Base-by-base conservation (phyloP, 1,284 basidiomycete species). In the Irpex sp. region DNA sequence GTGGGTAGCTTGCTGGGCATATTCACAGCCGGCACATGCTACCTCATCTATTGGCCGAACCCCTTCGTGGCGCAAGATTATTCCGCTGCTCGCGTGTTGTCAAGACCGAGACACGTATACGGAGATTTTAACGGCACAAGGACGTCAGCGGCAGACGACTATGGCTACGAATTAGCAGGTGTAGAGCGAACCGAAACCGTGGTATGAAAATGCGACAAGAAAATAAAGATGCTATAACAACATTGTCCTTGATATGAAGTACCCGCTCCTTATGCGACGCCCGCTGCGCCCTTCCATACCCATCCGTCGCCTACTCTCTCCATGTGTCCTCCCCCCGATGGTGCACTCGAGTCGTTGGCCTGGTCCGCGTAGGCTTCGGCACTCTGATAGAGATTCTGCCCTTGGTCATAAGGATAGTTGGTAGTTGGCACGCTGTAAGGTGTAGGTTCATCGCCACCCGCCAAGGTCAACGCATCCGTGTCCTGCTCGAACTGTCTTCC, bases 271-370 rank as follows among this genome's bases (percentile, higher is more conserved):
- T 51, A 65, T 61, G 67, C 64, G 58, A 89, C 33, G n/a, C 53
- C 53, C 6, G 53, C 53, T 13, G 53, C 19, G 7, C n/a, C 53
- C n/a, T 31, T 33, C 53, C 53, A 91, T 63, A 88, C 75, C 90
- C 89, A 90, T 69, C 82, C 84, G 72, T 87, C 90, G 43, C 85
- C 89, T 17, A 90, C 78, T 69, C 79, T 83, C 75, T 86, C 84
- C 89, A 92, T 92, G 63, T 69, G 59, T 4, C 75, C 76, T 26
- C 73, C 75, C 65, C 35, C 53, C 26, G 50, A 50, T 36, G 43
- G 61, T 17, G 17, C 53, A 36, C 9, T 57, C 26, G 60, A 49
- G 59, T 57, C 37, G 60, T 39, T 9, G 51, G 13, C 54, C 31
- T 11, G 21, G 11, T 33, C 53, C 7, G 13, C 9, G 11, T 46